phyloP scores from a whole-genome alignment of 495 filamentous ascomycete species.

The Lasiosphaeria hispida region DNA sequence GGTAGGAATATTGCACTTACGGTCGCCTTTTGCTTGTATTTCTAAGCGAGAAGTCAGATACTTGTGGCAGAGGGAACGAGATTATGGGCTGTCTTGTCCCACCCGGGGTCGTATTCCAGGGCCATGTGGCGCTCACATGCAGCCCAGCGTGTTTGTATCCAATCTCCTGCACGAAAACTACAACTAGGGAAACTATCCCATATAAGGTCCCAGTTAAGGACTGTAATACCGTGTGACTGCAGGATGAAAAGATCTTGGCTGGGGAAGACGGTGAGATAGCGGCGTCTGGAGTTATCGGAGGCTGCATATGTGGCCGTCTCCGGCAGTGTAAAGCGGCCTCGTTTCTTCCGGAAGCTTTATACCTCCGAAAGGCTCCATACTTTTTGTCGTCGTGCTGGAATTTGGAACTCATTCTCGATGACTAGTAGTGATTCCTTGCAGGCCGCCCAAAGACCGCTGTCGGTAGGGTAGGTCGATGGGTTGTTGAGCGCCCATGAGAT shows the following conservation, averaged over 20 bases:
- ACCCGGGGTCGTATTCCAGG: too few relatives aligned
- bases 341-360: background rate
- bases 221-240: slow-evolving; percentile 1
- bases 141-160: too few relatives aligned
- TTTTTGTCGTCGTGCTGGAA: slow-evolving; percentile 2
- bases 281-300: slow-evolving; percentile 1
- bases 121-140: too few relatives aligned
- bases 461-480: slow-evolving; percentile 15
- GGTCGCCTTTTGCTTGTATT: too few relatives aligned
- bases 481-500: slow-evolving; percentile 15
- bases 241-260: slow-evolving; percentile 10
- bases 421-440: slow-evolving; percentile 14
- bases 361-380: slow-evolving; percentile 1
- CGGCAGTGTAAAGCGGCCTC: slow-evolving; percentile 5
- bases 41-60: too few relatives aligned
- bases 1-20: too few relatives aligned
- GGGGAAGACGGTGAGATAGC: slow-evolving; percentile 13
- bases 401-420: slow-evolving; percentile 13
- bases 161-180: background rate
- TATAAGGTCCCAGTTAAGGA: background rate
- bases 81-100: too few relatives aligned
- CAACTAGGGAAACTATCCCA: slow-evolving; percentile 4
- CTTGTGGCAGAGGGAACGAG: too few relatives aligned
- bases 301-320: slow-evolving; percentile 6
- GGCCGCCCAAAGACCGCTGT: slow-evolving; percentile 15